phyloP scores from a whole-genome alignment of 2,329 filamentous ascomycete genomes.

The Fusarium oxysporum region DNA sequence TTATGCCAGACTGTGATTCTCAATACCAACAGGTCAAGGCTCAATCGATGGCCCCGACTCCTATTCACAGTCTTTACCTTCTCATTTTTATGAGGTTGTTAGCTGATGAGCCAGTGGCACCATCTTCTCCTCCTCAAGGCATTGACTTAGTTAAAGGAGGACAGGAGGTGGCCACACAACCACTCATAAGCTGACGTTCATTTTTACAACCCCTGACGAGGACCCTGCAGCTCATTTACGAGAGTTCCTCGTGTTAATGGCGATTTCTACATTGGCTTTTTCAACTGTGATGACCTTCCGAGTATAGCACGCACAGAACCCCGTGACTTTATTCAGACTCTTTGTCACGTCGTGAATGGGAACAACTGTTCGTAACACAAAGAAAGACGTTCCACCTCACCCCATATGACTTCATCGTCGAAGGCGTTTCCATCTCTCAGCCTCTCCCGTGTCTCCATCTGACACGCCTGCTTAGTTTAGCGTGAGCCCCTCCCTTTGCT shows the following conservation, averaged over 20 bases:
- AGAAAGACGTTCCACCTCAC: constrained; percentile 26
- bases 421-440: constrained; percentile 22
- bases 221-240: constrained; percentile 36
- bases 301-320: background rate
- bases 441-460: constrained; percentile 31
- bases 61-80: background rate
- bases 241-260: constrained; percentile 27
- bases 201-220: constrained; percentile 18
- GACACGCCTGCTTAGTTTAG: constrained; percentile 25
- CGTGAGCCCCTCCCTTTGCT: constrained; percentile 3
- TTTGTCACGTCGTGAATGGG: background rate
- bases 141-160: constrained; percentile 14
- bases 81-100: constrained; percentile 14
- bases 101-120: constrained; percentile 20
- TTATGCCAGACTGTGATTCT: background rate
- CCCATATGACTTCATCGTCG: constrained; percentile 28
- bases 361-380: background rate
- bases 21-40: background rate
- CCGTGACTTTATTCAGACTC: background rate
- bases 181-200: constrained; percentile 27
- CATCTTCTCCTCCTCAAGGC: constrained; percentile 5
- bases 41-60: background rate
- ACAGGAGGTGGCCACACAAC: constrained; percentile 18
- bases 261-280: constrained; percentile 8
- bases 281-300: constrained; percentile 7